Percentiles rank a stretch among this genome's conserved stretches.
Evolutionary conservation across 352 stramenopile genomes (phyloP).

Genomic region (Globisporangium viniferum): DNA sequence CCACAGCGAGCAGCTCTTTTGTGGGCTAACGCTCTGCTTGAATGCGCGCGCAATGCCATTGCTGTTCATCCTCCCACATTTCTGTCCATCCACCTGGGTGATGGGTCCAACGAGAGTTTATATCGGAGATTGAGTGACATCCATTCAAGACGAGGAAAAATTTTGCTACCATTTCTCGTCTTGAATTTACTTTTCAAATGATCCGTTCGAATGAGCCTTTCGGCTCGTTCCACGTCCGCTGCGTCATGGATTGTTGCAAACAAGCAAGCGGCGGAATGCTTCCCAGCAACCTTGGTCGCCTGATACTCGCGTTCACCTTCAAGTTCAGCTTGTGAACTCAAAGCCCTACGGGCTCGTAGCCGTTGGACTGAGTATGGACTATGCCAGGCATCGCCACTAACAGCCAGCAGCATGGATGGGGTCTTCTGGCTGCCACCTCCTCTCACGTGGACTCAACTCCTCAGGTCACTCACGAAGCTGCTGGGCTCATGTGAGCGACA

Average conservation of each 20-base stretch:
- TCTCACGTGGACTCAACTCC: too few relatives aligned
- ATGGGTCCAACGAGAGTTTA: background rate
- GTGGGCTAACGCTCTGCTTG: background rate
- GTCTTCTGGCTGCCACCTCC: background rate
- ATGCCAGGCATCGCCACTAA: background rate
- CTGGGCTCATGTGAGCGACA: background rate
- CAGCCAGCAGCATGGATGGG: background rate
- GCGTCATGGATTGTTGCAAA: background rate
- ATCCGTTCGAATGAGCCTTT: background rate
- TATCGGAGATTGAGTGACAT: background rate
- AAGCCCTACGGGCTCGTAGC: background rate
- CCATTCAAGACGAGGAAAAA: background rate
- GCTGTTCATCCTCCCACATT: slow-evolving; percentile 3
- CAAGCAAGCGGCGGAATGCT: background rate
- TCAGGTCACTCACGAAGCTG: background rate
- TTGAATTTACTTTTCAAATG: background rate
- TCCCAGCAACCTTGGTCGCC: background rate
- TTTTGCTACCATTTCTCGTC: background rate
- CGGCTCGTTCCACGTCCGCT: background rate
- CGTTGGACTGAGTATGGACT: too few relatives aligned
- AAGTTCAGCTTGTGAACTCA: background rate
- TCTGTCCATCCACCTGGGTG: slow-evolving; percentile 2
- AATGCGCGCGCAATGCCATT: background rate
- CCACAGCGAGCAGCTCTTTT: background rate
- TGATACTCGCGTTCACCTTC: background rate